These are phyloP conservation scores for Sphaerostilbella broomeana DNA, from an alignment of 2,329 filamentous ascomycete species.

Conservation along the genomic window DNA sequence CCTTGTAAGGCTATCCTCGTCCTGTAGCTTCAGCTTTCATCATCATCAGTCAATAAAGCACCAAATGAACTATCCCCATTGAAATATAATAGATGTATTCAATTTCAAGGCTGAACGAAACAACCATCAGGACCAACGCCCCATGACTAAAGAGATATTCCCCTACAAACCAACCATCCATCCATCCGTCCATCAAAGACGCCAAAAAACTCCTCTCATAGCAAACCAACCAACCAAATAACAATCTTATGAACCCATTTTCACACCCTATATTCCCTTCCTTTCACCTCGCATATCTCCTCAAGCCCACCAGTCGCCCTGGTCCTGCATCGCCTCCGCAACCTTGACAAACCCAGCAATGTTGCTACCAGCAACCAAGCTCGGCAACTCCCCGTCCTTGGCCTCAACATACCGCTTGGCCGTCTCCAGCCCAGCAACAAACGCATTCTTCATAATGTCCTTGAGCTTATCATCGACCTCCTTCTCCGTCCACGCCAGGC, in stretches of 20 bases:
- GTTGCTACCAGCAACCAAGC: slow-evolving; percentile 87
- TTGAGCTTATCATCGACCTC: slow-evolving; percentile 90
- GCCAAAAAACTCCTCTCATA: too few species aligned
- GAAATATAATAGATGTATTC: too few species aligned
- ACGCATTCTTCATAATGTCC: slow-evolving; percentile 90
- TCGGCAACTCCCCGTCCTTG: slow-evolving; percentile 77
- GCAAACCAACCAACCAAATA: background rate
- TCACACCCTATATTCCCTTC: slow-evolving; percentile 3
- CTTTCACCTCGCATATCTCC: slow-evolving; percentile 8
- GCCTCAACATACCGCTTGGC: slow-evolving; percentile 80
- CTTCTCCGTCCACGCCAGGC: slow-evolving; percentile 78
- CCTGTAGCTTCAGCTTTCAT: too few species aligned
- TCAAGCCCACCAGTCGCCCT: slow-evolving; percentile 79
- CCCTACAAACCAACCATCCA: background rate
- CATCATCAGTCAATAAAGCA: too few species aligned
- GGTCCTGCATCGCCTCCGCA: slow-evolving; percentile 85
- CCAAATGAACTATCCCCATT: too few species aligned
- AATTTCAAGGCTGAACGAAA: too few species aligned
- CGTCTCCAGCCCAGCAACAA: slow-evolving; percentile 81
- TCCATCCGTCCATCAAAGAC: background rate
- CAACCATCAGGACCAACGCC: too few species aligned
- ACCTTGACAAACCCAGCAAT: slow-evolving; percentile 99
- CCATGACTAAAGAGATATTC: too few species aligned
- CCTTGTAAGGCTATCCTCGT: too few species aligned
- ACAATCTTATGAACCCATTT: background rate